Conservation (phyloP, 2,329 filamentous ascomycete genomes). For the Fusarium sulawesiense region DNA sequence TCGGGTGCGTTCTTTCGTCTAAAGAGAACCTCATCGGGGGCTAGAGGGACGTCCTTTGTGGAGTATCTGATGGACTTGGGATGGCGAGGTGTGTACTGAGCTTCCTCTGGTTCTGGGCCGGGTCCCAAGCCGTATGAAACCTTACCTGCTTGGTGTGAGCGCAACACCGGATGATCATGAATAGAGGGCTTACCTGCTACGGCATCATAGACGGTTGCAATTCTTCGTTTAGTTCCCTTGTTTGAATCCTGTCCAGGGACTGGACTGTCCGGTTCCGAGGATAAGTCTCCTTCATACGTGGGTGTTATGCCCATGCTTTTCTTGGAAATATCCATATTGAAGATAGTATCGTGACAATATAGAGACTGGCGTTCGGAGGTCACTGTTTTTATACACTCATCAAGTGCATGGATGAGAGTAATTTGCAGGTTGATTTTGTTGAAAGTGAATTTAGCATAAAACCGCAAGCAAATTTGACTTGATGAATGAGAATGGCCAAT, state of each 20-base stretch:
- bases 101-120: conserved; percentile 38
- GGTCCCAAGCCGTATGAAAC: conserved; percentile 44
- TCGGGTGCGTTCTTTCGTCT: conserved; percentile 71
- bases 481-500: background rate
- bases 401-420: conserved; percentile 25
- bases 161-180: conserved; percentile 16
- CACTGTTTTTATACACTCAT: background rate
- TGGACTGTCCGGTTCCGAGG: conserved; percentile 11
- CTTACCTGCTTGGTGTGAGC: conserved; percentile 48
- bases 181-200: conserved; percentile 67
- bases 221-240: conserved; percentile 44
- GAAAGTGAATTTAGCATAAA: no score
- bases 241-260: conserved; percentile 16
- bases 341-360: background rate
- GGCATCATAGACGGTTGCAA: conserved; percentile 76
- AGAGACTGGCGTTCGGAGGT: background rate
- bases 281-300: conserved; percentile 20
- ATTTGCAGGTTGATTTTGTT: conserved; percentile 8
- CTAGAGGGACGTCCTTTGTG: conserved; percentile 54
- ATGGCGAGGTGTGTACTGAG: conserved; percentile 25
- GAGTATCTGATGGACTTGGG: conserved; percentile 41
- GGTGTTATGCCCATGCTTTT: conserved; percentile 10
- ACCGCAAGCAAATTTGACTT: background rate
- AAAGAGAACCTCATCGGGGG: conserved; percentile 79
- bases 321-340: conserved; percentile 26